Conservation (phyloP, 768 basidiomycete species). For the Kwoniella dejecticola region DNA sequence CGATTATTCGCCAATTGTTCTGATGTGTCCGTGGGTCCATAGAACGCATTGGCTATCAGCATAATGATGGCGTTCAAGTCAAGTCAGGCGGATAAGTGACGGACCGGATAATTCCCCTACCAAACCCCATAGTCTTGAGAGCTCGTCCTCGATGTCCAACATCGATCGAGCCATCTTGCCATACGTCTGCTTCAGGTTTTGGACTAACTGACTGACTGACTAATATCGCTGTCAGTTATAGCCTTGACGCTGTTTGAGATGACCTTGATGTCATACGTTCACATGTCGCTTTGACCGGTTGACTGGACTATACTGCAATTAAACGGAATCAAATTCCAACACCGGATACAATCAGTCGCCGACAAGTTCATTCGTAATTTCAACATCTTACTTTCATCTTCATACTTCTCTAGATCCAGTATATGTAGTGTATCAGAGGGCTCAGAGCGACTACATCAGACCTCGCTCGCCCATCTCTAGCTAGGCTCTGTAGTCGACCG, state of each 20-base stretch:
- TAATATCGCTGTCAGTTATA: no score
- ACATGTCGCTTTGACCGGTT: background rate
- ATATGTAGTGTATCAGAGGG: no score
- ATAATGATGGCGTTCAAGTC: no score
- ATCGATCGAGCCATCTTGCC: slow-evolving; percentile 19
- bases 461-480: no score
- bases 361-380: slow-evolving; percentile 3
- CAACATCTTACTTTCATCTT: background rate
- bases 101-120: slow-evolving; percentile 44
- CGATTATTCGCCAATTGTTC: slow-evolving; percentile 71
- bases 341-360: background rate
- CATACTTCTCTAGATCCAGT: background rate
- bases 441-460: no score
- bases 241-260: no score
- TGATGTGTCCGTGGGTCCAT: no score
- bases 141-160: slow-evolving; percentile 38
- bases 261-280: no score
- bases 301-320: no score
- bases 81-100: background rate
- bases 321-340: slow-evolving; percentile 15
- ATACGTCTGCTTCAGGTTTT: background rate
- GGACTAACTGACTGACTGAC: background rate
- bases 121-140: slow-evolving; percentile 33
- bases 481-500: no score
- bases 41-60: no score